Evolutionary conservation across 2,329 filamentous ascomycete species (phyloP), one percentile per base, ranked within the genome.

Genomic region (Cladophialophora chaetospira): DNA sequence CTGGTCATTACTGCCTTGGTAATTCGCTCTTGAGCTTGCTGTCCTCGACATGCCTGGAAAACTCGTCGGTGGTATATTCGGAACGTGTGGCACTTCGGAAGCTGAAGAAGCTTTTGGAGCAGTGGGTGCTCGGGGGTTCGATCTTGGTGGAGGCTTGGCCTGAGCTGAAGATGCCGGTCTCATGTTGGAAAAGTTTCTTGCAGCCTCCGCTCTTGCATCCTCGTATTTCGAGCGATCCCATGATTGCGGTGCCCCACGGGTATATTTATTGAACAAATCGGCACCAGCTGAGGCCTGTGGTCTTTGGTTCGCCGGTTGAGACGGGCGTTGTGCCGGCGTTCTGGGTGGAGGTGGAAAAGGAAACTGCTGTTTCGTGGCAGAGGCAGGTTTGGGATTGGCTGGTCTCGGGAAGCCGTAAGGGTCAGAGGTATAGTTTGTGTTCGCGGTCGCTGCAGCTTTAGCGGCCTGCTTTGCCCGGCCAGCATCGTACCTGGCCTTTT

Each of bases 401-500:
- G 64, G 54, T 44, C 62, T 58, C 5, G 54, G 11, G 25, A 60
- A 63, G 38, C 42, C 38, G 45, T 64, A 62, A 1, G 59, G 55
- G 40, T 64, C 62, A 29, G 57, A 19, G 11, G 51, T 4, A 25
- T 58, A 54, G 23, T 29, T 29, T 15, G 57, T 26, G 11, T 55
- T 45, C 5, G 36, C 36, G 9, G 35, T 55, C 15, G 53, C 60
- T 36, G 63, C 45, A 47, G 56, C 46, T 52, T 62, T 49, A n/a
- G 52, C 49, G 43, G 55, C 48, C 38, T 60, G 36, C 43, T 58
- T 66, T 28, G 65, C 73, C 52, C 84, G 76, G 60, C 85, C 82
- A n/a, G 76, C 76, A 68, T 88, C 85, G 65, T 88, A 88, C 68
- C 82, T 83, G 33, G 77, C 68, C 59, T 84, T 82, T 64, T 78